Evolutionary conservation across 257 asterid genomes (phyloP).

Genomic region (Eustoma russellianum): DNA sequence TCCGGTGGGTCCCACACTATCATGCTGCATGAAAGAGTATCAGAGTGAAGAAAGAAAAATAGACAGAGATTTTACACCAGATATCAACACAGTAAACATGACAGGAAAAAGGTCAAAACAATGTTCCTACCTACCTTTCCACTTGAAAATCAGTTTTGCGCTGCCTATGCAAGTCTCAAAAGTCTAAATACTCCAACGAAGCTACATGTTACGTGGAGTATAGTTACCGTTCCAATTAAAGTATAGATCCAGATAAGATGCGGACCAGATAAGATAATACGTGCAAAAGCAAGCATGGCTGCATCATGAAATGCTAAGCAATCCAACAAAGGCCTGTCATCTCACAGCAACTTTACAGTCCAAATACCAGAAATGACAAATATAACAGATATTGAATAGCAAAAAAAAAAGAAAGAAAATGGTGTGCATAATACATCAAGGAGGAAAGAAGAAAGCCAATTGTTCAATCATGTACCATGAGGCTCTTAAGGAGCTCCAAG

Average conservation of each 20-base stretch:
- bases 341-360: neutral
- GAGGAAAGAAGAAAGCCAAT: neutral
- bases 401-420: too few relatives aligned
- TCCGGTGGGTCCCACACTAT: slow-evolving; percentile 85
- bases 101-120: neutral
- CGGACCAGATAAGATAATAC: too few relatives aligned
- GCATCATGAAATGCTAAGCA: too few relatives aligned
- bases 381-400: neutral
- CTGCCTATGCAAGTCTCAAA: too few relatives aligned
- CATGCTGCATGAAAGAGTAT: slow-evolving; percentile 41
- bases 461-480: slow-evolving; percentile 51
- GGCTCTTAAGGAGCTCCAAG: slow-evolving; percentile 66
- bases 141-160: too few relatives aligned
- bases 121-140: too few relatives aligned
- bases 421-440: neutral
- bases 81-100: neutral
- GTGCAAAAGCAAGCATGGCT: too few relatives aligned
- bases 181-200: too few relatives aligned
- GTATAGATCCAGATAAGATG: too few relatives aligned
- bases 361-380: neutral
- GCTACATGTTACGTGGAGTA: too few relatives aligned
- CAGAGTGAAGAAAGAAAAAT: neutral
- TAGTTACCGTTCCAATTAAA: too few relatives aligned
- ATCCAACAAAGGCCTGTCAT: neutral
- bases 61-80: neutral